A percentile compares a stretch with the other conserved stretches of the same genome.
Conservation (phyloP, 306 rosid genomes). For the Oxytropis ochrocephala region DNA sequence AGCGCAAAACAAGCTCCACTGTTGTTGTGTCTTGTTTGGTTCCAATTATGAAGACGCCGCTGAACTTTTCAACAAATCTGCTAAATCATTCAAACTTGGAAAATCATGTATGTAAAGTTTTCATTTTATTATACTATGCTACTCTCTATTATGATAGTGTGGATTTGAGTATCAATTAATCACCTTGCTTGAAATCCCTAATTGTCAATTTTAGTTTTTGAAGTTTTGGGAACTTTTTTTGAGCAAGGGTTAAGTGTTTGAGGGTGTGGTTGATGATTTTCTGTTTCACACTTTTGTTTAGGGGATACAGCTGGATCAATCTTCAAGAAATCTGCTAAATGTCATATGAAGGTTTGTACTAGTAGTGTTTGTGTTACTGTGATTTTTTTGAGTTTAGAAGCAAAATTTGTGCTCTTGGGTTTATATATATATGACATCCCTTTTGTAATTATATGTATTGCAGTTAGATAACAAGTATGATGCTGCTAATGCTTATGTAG, state of each 20-base stretch:
- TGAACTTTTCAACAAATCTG: conserved; percentile 37
- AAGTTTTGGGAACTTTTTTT: not conserved
- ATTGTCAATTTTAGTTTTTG: not conserved
- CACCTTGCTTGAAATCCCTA: not conserved
- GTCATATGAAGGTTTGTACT: conserved; percentile 37
- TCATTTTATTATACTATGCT: not conserved
- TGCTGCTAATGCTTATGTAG: conserved; percentile 49
- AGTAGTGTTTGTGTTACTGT: not conserved
- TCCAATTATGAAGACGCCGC: conserved; percentile 47
- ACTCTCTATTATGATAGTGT: not conserved
- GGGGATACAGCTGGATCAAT: conserved; percentile 50
- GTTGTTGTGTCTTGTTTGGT: conserved; percentile 30
- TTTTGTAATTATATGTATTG: not conserved
- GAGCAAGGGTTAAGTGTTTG: not conserved
- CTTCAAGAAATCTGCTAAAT: conserved; percentile 37
- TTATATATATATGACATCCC: not conserved
- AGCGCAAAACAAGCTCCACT: conserved; percentile 39
- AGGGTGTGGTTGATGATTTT: not conserved
- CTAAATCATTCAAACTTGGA: conserved; percentile 46
- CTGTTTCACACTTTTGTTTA: conserved; percentile 8
- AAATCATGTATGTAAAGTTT: conserved; percentile 36
- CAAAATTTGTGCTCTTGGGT: not conserved
- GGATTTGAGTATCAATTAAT: not conserved
- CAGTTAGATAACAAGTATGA: conserved; percentile 45
- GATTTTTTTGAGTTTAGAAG: not conserved